phyloP scores from a whole-genome alignment of 2,329 filamentous ascomycete genomes.

The Botrytis tulipae region DNA sequence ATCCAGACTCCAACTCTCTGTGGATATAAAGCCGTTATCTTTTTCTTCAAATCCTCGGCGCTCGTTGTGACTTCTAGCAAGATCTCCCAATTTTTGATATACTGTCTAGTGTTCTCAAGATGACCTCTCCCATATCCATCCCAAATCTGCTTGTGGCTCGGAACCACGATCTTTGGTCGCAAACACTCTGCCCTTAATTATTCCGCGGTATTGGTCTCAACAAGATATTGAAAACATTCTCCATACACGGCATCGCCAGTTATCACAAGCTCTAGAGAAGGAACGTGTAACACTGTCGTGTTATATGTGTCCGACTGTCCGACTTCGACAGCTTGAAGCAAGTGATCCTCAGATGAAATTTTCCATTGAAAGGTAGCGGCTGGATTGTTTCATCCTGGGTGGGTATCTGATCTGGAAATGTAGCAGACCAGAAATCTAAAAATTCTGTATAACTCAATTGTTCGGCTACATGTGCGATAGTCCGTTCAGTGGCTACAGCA shows the following conservation, averaged over 20 bases:
- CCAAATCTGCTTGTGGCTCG: constrained; percentile 34
- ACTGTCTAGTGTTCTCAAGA: constrained; percentile 32
- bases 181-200: constrained; percentile 37
- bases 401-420: constrained; percentile 7
- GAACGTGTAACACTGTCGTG: constrained; percentile 37
- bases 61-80: constrained; percentile 1
- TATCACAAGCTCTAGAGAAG: constrained; percentile 36
- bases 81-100: constrained; percentile 28
- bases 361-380: not conserved
- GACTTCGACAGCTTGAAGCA: constrained; percentile 29
- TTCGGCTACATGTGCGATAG: constrained; percentile 7
- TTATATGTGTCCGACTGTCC: constrained; percentile 37
- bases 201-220: constrained; percentile 36
- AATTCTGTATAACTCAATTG: not conserved
- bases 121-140: constrained; percentile 33
- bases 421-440: constrained; percentile 3
- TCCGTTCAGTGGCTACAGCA: constrained; percentile 2
- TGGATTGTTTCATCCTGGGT: constrained; percentile 10
- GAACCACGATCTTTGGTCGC: constrained; percentile 36
- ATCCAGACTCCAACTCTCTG: constrained; percentile 13
- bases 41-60: not conserved
- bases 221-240: constrained; percentile 38
- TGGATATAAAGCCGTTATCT: not conserved
- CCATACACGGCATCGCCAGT: constrained; percentile 42
- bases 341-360: constrained; percentile 6